Evolutionary conservation across 2,329 filamentous ascomycete species (phyloP), one percentile per base, ranked within the genome.

Genomic region (Botryotinia narcissicola): DNA sequence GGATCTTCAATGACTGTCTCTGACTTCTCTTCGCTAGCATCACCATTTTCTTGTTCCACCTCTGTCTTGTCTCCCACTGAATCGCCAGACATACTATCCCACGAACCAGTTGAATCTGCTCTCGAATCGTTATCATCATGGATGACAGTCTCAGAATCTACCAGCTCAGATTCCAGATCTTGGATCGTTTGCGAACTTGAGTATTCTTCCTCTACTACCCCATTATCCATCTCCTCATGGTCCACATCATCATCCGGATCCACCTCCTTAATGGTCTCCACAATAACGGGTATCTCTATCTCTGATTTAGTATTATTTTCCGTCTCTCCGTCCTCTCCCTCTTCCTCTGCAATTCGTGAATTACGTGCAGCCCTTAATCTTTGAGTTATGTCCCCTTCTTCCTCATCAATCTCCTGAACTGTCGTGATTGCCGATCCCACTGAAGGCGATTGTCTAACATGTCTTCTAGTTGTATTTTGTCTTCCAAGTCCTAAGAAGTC

Each of bases 391-490:
- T 85, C 84, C 3, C 83, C 83, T 78, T 92, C 89, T 74, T 97
- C 94, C 78, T 97, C 94, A 72, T 93, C 91, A 68, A 93, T 90
- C 81, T 97, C 94, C 51, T 93, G 87, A 22, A 97, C 94, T 0
- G 93, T 96, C 1, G 91, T 90, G 32, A 97, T 92, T 7, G 91
- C 88, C 71, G 91, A 93, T 67, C 93, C 91, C 22, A 92, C 91
- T 22, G 93, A 95, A 37, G 93, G 92, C 76, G 91, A 95, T 81
- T 93, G 92, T 78, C 93, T 87, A 77, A 89, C 91, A 81, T 97
- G 94, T 76, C 94, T 88, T 80, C 95, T 90, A 9, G 93, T 95
- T n/a, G 71, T 72, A 79, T 93, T 97, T 71, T 91, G 90, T 77
- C 86, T 85, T 71, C 89, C 77, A 81, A 88, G 76, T 81, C 88